A percentile compares a stretch with the other conserved stretches of the same genome.
Conservation (phyloP, 2,329 filamentous ascomycete species). For the Triangularia setosa region DNA sequence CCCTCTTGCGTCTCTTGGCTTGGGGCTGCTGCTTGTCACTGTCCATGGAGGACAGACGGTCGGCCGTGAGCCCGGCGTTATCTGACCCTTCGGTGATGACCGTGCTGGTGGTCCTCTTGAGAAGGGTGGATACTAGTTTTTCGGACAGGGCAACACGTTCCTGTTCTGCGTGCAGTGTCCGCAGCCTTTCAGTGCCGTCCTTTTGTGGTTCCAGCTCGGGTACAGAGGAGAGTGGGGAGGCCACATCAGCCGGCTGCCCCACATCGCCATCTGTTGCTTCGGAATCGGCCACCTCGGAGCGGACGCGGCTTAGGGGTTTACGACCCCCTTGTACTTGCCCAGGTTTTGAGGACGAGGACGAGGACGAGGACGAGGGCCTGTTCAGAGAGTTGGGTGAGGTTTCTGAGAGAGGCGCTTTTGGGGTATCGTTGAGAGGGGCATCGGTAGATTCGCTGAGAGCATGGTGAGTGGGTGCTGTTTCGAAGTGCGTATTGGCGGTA, state of each 20-base stretch:
- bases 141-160: constrained; percentile 41
- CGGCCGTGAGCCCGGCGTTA: constrained; percentile 1
- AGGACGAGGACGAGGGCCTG: constrained; percentile 34
- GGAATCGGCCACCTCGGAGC: constrained; percentile 43
- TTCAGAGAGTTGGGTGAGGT: constrained; percentile 40
- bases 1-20: constrained; percentile 33
- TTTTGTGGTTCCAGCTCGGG: constrained; percentile 7
- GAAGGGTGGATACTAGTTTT: constrained; percentile 39
- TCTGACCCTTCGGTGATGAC: constrained; percentile 14
- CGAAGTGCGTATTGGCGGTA: constrained; percentile 18
- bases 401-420: constrained; percentile 38
- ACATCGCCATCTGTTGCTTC: constrained; percentile 32
- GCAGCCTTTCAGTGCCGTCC: constrained; percentile 1
- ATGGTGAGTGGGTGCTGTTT: constrained; percentile 26
- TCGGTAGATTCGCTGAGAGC: constrained; percentile 5
- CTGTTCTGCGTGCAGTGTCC: constrained; percentile 21
- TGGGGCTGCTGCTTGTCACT: not conserved
- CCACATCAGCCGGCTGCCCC: constrained; percentile 18
- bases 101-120: constrained; percentile 31
- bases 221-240: not conserved
- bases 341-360: constrained; percentile 32
- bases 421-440: constrained; percentile 14
- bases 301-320: constrained; percentile 32
- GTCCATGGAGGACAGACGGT: not conserved
- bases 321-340: constrained; percentile 9